Base-by-base conservation (phyloP, 306 rosid genomes). In the Trifolium repens region DNA sequence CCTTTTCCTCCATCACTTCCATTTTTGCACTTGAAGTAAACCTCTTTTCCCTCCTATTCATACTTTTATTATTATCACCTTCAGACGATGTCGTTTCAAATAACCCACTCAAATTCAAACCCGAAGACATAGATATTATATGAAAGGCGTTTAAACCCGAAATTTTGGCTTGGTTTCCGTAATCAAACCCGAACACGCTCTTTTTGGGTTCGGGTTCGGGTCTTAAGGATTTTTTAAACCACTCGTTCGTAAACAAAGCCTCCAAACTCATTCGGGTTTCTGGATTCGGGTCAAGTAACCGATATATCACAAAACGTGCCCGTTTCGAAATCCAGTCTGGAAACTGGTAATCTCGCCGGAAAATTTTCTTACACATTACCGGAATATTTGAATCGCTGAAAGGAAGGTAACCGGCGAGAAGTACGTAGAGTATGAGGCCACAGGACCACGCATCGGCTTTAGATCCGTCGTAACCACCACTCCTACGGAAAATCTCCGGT, bases 371-470 rank as follows among this genome's bases (percentile, higher is more conserved):
- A 67, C 42, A 87, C 97, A 91, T 91, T 8, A 85, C 82, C 2
- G 84, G 83, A 4, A 91, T 79, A 67, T 89, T 93, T 10, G 68
- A 55, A 10, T 89, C 97, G 67, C 76, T 78, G 79, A 93, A 93
- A 0, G 98, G 97, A 0, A 89, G 88, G 49, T 53, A 15, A 0
- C 97, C 97, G 15, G 93, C 81, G 17, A 93, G 92, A 30, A 93
- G 39, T 0, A 82, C 85, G 81, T 72, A 88, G 39, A 93, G 93
- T 11, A 91, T 82, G 30, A 93, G 87, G 7, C 97, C 98, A 55
- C 96, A 91, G 0, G 98, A 93, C 98, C 98, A 93, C 0, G 93
- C 97, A 17, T 93, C 98, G 8, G 97, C 93, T 53, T 87, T 88
- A 0, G 93, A 73, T 0, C 98, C 98, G 71, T 91, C 93, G 88